Evolutionary conservation across 169 alveolate species (phyloP), one percentile per base, ranked within the genome.

Genomic region (Cystoisospora suis): DNA sequence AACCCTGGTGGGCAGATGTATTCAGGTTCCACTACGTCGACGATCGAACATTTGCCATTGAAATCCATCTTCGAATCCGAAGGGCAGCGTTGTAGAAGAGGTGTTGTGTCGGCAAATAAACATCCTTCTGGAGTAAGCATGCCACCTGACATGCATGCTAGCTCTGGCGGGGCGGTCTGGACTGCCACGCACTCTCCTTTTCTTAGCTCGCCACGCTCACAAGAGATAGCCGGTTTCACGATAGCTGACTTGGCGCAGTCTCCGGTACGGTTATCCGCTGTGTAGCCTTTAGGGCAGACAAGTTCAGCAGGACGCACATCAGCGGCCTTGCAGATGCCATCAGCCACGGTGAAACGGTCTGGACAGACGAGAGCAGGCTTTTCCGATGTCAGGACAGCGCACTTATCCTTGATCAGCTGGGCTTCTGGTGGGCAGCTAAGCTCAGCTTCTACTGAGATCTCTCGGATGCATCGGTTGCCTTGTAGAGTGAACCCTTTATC

Each of bases 1-100:
- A 72, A 72, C 15, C 83, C 83, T 3, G 83, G 83, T 4, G 83
- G 83, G 83, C 83, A 72, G 20, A 72, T 40, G 83, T 72, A 38
- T 6, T 72, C 83, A 38, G 83, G 83, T 4, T 72, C 56, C n/a
- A 72, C 45, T 5, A 9, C 32, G 42, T 72, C 83, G 83, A 40
- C 32, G 38, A 34, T 72, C 34, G 56, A 9, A 32, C 83, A 72
- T 17, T 72, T 27, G 27, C 83, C 83, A 29, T 72, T 34, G 56
- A 72, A 12, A 53, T 72, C 83, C 83, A 72, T 72, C 45, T 72
- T 72, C 20, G 42, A 72, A 5, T 72, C 45, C 32, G 58, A 2
- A 0, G 47, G 47, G 45, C 83, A 72, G 9, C 83, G 1, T 34
- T 72, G 53, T 34, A 34, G 17, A 6, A 40, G 83, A 34, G 83